Evolutionary conservation across 148 eudicot species (phyloP).

Genomic region (Camellia lanceoleosa): DNA sequence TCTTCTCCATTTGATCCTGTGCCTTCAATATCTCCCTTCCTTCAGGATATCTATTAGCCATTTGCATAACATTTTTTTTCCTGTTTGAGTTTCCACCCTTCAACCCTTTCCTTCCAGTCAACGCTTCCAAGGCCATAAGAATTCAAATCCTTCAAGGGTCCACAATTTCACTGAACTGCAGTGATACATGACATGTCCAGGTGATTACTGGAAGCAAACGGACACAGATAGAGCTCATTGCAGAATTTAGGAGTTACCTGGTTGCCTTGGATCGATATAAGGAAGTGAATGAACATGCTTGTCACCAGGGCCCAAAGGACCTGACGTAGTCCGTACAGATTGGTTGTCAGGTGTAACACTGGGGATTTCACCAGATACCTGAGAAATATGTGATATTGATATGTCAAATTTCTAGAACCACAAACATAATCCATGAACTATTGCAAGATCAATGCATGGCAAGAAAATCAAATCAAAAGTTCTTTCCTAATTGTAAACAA

Average conservation of each 20-base stretch:
- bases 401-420: background rate
- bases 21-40: constrained; percentile 92
- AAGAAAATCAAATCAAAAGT: background rate
- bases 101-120: constrained; percentile 99
- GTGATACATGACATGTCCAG: constrained; percentile 18
- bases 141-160: constrained; percentile 94
- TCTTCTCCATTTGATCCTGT: constrained; percentile 98
- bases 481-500: background rate
- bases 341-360: constrained; percentile 74
- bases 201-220: background rate
- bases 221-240: background rate
- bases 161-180: constrained; percentile 87
- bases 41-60: constrained; percentile 60
- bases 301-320: constrained; percentile 80
- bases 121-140: constrained; percentile 89
- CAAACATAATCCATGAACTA: background rate
- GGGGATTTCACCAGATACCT: constrained; percentile 94
- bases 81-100: constrained; percentile 97
- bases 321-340: constrained; percentile 89
- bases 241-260: constrained; percentile 44
- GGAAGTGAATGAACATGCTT: constrained; percentile 75
- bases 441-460: constrained; percentile 8
- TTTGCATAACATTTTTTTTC: constrained; percentile 69
- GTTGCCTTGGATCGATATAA: constrained; percentile 84
- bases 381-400: constrained; percentile 18